phyloP scores from a whole-genome alignment of 208 protist species.

The Wallacemonas sp. region DNA sequence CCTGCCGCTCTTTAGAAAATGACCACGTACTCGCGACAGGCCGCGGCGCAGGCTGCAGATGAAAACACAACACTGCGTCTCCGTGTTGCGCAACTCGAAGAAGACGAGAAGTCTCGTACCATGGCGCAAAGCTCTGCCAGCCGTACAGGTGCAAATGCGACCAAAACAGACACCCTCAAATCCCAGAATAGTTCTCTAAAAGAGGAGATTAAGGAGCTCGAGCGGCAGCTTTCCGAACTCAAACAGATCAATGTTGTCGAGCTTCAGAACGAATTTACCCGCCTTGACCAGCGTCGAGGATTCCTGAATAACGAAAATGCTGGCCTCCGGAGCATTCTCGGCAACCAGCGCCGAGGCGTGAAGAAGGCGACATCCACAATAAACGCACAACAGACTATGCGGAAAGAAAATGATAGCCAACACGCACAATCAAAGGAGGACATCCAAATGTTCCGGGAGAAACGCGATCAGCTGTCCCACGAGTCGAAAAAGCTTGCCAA shows the following conservation, averaged over 20 bases:
- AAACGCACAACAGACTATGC: constrained; percentile 52
- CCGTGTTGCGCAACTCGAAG: constrained; percentile 46
- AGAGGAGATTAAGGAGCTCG: constrained; percentile 51
- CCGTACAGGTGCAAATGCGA: constrained; percentile 2
- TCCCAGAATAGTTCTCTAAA: constrained; percentile 53
- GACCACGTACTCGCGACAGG: constrained; percentile 25
- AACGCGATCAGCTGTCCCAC: constrained; percentile 46
- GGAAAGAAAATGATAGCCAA: constrained; percentile 62
- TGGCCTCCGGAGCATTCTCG: constrained; percentile 75
- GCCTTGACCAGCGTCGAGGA: constrained; percentile 54
- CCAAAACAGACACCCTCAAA: constrained; percentile 35
- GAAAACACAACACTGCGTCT: constrained; percentile 60
- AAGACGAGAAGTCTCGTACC: constrained; percentile 33
- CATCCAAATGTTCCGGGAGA: constrained; percentile 67
- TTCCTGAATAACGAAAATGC: constrained; percentile 78
- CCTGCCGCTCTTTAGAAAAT: constrained; percentile 2
- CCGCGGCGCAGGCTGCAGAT: constrained; percentile 39
- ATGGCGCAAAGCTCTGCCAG: constrained; percentile 2
- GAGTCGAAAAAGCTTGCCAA: constrained; percentile 30
- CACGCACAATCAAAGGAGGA: constrained; percentile 60
- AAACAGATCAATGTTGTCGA: constrained; percentile 63
- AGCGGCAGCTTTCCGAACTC: constrained; percentile 54
- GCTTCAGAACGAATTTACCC: constrained; percentile 67
- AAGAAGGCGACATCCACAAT: constrained; percentile 48
- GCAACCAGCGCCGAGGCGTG: constrained; percentile 74